These are phyloP conservation scores for Suillus tomentosus DNA, from an alignment of 768 basidiomycete genomes.

Conservation along the genomic window DNA sequence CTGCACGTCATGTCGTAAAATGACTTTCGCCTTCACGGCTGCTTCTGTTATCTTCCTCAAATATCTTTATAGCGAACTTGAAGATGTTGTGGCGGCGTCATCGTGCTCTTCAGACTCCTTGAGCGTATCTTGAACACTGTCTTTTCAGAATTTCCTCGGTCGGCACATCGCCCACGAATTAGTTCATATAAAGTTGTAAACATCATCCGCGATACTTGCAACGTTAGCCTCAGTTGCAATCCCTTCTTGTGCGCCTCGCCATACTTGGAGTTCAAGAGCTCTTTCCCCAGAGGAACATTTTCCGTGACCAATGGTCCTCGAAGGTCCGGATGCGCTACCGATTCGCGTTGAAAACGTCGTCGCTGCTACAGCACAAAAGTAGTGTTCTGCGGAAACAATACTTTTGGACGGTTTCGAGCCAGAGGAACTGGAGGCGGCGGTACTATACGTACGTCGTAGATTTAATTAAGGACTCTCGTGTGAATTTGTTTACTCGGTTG, in stretches of 20 bases:
- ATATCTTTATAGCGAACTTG: conserved; percentile 50
- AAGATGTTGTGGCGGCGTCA: conserved; percentile 43
- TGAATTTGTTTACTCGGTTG: background rate
- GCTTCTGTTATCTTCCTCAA: conserved; percentile 28
- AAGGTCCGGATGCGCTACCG: conserved; percentile 78
- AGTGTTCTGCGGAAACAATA: conserved; percentile 57
- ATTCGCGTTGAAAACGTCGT: conserved; percentile 74
- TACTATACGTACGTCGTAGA: conserved; percentile 31
- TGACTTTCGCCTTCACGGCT: conserved; percentile 35
- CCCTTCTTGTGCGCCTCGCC: conserved; percentile 68
- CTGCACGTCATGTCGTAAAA: conserved; percentile 40
- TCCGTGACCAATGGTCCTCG: conserved; percentile 69
- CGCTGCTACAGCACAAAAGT: conserved; percentile 63
- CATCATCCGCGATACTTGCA: conserved; percentile 50
- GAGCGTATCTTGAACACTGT: conserved; percentile 33
- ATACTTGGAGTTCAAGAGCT: conserved; percentile 64
- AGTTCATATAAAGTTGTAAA: conserved; percentile 48
- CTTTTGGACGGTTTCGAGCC: conserved; percentile 52
- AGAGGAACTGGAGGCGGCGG: conserved; percentile 24
- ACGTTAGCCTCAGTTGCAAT: conserved; percentile 63
- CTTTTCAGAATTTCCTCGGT: conserved; percentile 35
- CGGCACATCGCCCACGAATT: conserved; percentile 37
- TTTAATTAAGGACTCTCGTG: background rate
- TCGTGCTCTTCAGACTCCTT: conserved; percentile 47
- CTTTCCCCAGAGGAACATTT: conserved; percentile 73